Evolutionary conservation across 2,329 filamentous ascomycete species (phyloP).

Genomic region (Aspergillus sp.): DNA sequence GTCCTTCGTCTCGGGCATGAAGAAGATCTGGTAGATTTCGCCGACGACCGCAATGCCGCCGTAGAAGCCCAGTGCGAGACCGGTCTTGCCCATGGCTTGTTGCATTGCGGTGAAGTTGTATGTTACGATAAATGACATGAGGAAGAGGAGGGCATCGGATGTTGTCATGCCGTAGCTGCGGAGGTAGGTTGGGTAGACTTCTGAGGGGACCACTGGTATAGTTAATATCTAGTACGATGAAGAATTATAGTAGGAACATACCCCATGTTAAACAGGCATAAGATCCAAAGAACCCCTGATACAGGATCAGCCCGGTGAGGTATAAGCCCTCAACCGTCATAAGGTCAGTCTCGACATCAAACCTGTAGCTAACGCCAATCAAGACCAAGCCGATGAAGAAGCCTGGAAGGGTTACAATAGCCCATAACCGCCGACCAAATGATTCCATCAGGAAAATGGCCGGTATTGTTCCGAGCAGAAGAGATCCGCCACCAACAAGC

Average conservation of each 20-base stretch:
- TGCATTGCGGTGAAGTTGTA: conserved; percentile 75
- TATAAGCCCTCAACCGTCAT: conserved; percentile 60
- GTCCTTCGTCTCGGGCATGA: conserved; percentile 76
- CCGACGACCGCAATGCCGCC: conserved; percentile 70
- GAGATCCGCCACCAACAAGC: conserved; percentile 66
- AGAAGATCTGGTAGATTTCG: conserved; percentile 70
- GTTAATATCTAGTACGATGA: no score
- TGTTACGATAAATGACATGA: conserved; percentile 70
- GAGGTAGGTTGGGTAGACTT: conserved; percentile 72
- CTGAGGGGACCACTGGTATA: conserved; percentile 52
- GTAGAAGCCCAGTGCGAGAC: conserved; percentile 69
- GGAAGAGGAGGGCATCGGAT: conserved; percentile 66
- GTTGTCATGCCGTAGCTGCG: conserved; percentile 73
- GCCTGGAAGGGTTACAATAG: conserved; percentile 67
- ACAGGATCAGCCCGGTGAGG: conserved; percentile 59
- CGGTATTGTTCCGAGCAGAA: conserved; percentile 67
- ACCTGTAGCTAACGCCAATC: conserved; percentile 64
- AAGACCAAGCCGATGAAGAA: conserved; percentile 70
- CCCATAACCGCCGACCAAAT: conserved; percentile 73
- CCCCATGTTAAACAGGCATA: conserved; percentile 64
- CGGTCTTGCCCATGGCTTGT: conserved; percentile 64
- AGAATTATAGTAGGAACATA: background rate
- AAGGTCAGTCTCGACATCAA: conserved; percentile 49
- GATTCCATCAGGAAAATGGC: conserved; percentile 71
- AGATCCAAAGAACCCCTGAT: conserved; percentile 68